Evolutionary conservation across 768 basidiomycete genomes (phyloP).

Genomic region (Boletus reticulatus): DNA sequence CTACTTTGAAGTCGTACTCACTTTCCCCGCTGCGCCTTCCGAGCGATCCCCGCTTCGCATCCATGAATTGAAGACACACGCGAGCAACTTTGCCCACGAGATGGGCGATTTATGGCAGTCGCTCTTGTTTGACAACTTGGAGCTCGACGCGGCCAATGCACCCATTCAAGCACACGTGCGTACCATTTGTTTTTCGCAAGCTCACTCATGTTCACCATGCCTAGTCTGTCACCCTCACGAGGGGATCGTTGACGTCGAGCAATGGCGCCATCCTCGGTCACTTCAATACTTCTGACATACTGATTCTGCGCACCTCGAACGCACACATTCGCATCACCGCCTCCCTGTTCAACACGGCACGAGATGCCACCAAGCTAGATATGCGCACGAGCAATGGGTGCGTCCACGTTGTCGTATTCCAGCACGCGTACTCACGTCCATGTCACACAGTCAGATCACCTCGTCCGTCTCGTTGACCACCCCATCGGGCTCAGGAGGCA

Average conservation of each 20-base stretch:
- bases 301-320: constrained; percentile 37
- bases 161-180: constrained; percentile 29
- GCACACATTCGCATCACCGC: constrained; percentile 29
- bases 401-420: neutral
- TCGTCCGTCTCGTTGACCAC: constrained; percentile 30
- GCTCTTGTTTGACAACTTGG: constrained; percentile 27
- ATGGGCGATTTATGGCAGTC: constrained; percentile 28
- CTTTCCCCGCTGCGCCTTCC: constrained; percentile 24
- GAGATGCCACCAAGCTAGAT: constrained; percentile 2
- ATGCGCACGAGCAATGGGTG: constrained; percentile 25
- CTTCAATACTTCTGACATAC: constrained; percentile 29
- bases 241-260: constrained; percentile 23
- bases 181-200: neutral
- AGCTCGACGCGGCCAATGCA: constrained; percentile 21
- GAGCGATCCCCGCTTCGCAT: constrained; percentile 19
- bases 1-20: constrained; percentile 29
- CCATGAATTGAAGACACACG: constrained; percentile 26
- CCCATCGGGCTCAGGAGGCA: constrained; percentile 18
- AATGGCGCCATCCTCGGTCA: constrained; percentile 38
- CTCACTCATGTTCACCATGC: neutral
- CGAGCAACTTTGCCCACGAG: constrained; percentile 29
- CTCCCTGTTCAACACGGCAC: constrained; percentile 16
- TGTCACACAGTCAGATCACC: constrained; percentile 12
- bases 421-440: neutral
- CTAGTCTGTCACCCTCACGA: constrained; percentile 32